These are phyloP conservation scores for Chondrostereum purpureum DNA, from an alignment of 1,284 basidiomycete genomes.

Conservation along the genomic window DNA sequence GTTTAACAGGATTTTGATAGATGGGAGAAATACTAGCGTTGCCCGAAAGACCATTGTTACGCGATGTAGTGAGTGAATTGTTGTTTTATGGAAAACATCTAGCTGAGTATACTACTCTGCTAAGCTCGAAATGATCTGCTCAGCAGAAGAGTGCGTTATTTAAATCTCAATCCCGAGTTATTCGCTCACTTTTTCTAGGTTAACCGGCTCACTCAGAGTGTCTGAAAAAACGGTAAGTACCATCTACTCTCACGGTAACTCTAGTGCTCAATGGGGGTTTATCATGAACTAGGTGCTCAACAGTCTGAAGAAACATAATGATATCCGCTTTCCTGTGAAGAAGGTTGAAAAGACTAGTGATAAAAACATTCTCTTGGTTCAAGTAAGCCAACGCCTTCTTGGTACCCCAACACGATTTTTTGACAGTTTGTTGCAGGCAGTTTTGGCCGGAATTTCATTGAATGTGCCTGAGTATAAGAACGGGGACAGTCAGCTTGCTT, in stretches of 20 bases:
- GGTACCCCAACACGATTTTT: not conserved
- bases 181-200: constrained; percentile 3
- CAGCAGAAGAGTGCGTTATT: constrained; percentile 57
- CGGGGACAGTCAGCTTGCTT: constrained; percentile 60
- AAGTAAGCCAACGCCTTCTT: constrained; percentile 35
- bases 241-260: too few species aligned
- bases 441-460: constrained; percentile 66
- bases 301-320: constrained; percentile 56
- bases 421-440: constrained; percentile 41
- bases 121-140: constrained; percentile 60
- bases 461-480: constrained; percentile 60
- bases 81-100: constrained; percentile 1
- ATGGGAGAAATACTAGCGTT: constrained; percentile 64
- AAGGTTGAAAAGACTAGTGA: constrained; percentile 62
- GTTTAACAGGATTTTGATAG: constrained; percentile 27
- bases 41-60: constrained; percentile 42
- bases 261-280: too few species aligned
- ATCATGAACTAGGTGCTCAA: constrained; percentile 42
- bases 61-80: constrained; percentile 53
- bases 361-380: constrained; percentile 68
- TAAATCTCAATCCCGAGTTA: too few species aligned
- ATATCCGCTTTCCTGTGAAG: constrained; percentile 66
- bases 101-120: constrained; percentile 8
- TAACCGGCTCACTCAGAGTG: constrained; percentile 33
- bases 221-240: constrained; percentile 61